Evolutionary conservation across 768 basidiomycete species (phyloP).

Genomic region (Pleurotus eryngii): DNA sequence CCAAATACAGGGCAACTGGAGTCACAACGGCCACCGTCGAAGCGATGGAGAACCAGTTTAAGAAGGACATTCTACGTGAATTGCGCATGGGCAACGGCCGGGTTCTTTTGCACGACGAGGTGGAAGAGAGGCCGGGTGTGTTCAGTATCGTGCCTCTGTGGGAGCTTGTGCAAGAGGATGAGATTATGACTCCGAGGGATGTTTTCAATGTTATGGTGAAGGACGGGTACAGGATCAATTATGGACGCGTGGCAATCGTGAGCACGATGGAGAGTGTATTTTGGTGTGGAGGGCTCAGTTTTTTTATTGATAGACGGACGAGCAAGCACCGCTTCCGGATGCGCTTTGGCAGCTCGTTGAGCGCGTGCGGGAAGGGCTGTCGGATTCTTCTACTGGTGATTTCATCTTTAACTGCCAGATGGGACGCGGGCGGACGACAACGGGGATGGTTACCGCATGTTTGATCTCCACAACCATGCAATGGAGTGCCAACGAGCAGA

Average conservation of each 20-base stretch:
- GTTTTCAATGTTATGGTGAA: conserved; percentile 70
- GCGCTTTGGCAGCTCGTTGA: conserved; percentile 78
- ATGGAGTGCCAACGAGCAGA: conserved; percentile 46
- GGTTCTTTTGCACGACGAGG: conserved; percentile 91
- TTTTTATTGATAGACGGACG: conserved; percentile 68
- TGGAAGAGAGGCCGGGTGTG: conserved; percentile 86
- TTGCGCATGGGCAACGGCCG: conserved; percentile 68
- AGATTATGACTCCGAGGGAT: conserved; percentile 86
- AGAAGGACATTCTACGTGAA: conserved; percentile 84
- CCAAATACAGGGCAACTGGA: conserved; percentile 73
- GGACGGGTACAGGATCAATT: conserved; percentile 85
- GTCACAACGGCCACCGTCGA: conserved; percentile 90
- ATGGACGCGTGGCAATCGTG: conserved; percentile 88
- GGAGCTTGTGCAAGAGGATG: conserved; percentile 79
- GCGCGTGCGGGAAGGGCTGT: conserved; percentile 58
- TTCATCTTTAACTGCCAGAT: conserved; percentile 98
- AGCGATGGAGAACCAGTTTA: conserved; percentile 84
- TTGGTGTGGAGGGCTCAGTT: conserved; percentile 12
- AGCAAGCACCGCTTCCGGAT: conserved; percentile 91
- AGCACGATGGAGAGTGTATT: conserved; percentile 21
- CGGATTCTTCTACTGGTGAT: conserved; percentile 52
- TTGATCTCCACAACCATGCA: conserved; percentile 74
- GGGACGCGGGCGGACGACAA: conserved; percentile 89
- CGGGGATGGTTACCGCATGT: conserved; percentile 91
- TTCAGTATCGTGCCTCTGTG: conserved; percentile 93